These are phyloP conservation scores for Musa beccarii DNA, from an alignment of 176 grass and related monocot genomes.

Conservation along the genomic window DNA sequence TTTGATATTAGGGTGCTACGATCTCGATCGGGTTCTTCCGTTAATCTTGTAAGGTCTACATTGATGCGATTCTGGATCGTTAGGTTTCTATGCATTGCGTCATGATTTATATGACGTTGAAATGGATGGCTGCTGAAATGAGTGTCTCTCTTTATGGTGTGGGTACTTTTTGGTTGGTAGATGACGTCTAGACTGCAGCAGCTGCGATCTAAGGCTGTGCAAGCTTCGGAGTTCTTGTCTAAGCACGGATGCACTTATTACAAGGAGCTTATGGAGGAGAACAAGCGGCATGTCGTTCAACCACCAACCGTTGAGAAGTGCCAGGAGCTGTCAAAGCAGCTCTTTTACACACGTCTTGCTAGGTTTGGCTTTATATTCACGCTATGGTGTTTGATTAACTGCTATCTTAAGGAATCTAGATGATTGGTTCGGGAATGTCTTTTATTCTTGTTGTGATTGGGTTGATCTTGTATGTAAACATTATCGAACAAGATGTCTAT, in stretches of 20 bases:
- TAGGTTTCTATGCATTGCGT: too few species aligned
- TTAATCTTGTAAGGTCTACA: too few species aligned
- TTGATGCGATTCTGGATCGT: too few species aligned
- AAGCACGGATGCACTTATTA: slow-evolving; percentile 56
- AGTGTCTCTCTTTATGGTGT: background rate
- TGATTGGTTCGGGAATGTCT: background rate
- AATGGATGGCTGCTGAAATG: background rate
- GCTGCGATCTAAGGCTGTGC: slow-evolving; percentile 48
- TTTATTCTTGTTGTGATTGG: background rate
- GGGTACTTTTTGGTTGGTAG: slow-evolving; percentile 1
- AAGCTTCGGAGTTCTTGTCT: slow-evolving; percentile 36
- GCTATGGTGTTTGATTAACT: background rate
- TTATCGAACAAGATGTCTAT: background rate
- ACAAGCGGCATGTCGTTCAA: slow-evolving; percentile 59
- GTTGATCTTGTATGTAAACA: background rate
- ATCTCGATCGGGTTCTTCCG: too few species aligned
- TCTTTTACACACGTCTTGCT: slow-evolving; percentile 85
- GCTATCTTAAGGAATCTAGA: background rate
- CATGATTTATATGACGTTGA: too few species aligned
- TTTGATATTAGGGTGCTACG: too few species aligned
- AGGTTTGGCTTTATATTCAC: slow-evolving; percentile 21
- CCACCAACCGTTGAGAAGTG: slow-evolving; percentile 62
- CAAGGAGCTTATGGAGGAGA: slow-evolving; percentile 70
- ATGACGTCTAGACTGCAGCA: slow-evolving; percentile 66
- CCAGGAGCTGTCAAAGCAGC: slow-evolving; percentile 81